Base-by-base conservation (phyloP, 2,329 filamentous ascomycete species). In the Apiospora sp. region DNA sequence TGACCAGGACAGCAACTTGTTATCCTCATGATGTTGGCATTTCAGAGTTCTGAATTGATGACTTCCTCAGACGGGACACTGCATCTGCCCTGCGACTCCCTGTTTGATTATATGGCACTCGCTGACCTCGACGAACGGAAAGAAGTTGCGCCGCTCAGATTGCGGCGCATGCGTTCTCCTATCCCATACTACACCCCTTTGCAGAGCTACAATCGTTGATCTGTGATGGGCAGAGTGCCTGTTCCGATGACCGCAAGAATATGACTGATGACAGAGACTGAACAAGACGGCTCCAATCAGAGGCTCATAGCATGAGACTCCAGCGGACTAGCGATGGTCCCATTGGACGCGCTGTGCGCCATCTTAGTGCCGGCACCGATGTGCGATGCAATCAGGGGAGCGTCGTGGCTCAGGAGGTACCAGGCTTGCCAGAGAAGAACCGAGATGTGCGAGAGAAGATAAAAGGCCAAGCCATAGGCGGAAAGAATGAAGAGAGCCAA, bases 401-500 rank as follows among this genome's bases (percentile, higher is more conserved):
- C 3, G 22, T 64, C 30, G 16, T 64, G 8, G 22, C 34, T 37
- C 3, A 64, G 58, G 34, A 64, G 2, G 19, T 41, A 24, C 30
- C 58, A 64, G n/a, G n/a, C n/a, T n/a, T n/a, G n/a, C n/a, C n/a
- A n/a, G n/a, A n/a, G n/a, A n/a, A n/a, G n/a, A n/a, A n/a, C n/a
- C n/a, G n/a, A n/a, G n/a, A n/a, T n/a, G n/a, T n/a, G n/a, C n/a
- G n/a, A n/a, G n/a, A n/a, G n/a, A n/a, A n/a, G n/a, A n/a, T n/a
- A n/a, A n/a, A n/a, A n/a, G n/a, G n/a, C n/a, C n/a, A n/a, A n/a
- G n/a, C n/a, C n/a, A n/a, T n/a, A n/a, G n/a, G n/a, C n/a, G 77
- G 94, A 87, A 85, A 93, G 89, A 73, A 89, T 89, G 79, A 93
- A 85, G 75, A 93, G 88, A 77, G 92, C 87, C 83, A 94, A 91